These are phyloP conservation scores for Chalciporus sphaerocephalus DNA, from an alignment of 768 basidiomycete species.

Conservation along the genomic window DNA sequence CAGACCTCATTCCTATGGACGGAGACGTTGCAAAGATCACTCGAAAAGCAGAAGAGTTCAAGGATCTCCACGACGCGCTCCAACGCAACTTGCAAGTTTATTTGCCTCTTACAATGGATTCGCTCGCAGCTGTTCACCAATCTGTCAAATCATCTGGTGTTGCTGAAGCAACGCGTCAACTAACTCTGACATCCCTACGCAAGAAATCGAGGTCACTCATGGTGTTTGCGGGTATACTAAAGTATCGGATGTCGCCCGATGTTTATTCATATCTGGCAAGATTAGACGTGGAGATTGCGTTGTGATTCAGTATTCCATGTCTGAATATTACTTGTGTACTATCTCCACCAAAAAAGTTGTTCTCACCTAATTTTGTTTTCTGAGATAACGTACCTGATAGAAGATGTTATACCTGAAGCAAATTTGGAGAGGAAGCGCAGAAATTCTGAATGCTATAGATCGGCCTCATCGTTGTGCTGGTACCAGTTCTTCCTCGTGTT, in stretches of 20 bases:
- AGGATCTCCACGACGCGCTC: constrained; percentile 77
- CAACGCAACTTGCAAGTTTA: constrained; percentile 88
- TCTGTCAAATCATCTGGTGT: constrained; percentile 66
- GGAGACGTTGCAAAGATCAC: constrained; percentile 84
- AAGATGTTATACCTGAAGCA: neutral
- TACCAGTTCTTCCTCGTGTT: constrained; percentile 22
- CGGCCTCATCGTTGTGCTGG: constrained; percentile 27
- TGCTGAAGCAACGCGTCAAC: constrained; percentile 72
- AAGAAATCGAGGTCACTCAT: constrained; percentile 83
- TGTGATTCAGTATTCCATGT: constrained; percentile 33
- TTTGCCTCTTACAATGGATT: constrained; percentile 89
- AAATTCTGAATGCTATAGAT: neutral
- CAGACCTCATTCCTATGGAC: constrained; percentile 80
- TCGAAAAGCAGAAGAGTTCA: constrained; percentile 83
- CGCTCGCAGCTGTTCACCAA: constrained; percentile 77
- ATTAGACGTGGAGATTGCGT: constrained; percentile 80
- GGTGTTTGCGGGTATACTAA: constrained; percentile 83
- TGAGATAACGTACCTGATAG: constrained; percentile 18
- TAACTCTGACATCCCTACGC: constrained; percentile 62
- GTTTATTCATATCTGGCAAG: constrained; percentile 85
- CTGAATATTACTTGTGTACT: neutral
- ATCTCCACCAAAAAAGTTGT: neutral
- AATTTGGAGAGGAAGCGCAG: too few species aligned
- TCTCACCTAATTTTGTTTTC: neutral
- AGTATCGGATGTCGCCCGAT: constrained; percentile 87